Conservation (phyloP, 495 filamentous ascomycete species). For the Penicillium nucicola region DNA sequence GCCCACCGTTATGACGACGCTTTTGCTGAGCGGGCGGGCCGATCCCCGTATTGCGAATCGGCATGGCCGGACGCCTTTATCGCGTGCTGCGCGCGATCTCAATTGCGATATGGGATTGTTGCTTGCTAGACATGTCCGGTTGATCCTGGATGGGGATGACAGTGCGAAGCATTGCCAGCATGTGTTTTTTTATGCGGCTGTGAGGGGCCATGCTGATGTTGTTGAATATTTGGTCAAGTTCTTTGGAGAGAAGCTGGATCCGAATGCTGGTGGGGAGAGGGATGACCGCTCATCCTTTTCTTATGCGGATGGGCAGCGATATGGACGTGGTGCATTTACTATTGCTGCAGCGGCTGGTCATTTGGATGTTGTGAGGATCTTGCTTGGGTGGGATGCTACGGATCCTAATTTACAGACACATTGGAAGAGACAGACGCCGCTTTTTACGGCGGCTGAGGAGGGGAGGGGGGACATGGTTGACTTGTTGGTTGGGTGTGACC, state of each 20-base stretch:
- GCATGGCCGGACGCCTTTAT: conserved; percentile 18
- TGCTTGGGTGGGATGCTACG: conserved; percentile 18
- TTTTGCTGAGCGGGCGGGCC: conserved; percentile 6
- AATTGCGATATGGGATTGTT: conserved; percentile 8
- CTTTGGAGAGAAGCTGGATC: conserved; percentile 19
- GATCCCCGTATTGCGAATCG: conserved; percentile 17
- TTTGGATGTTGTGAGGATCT: conserved; percentile 13
- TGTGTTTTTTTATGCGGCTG: conserved; percentile 24
- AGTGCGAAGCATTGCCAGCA: conserved; percentile 16
- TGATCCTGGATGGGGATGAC: conserved; percentile 17
- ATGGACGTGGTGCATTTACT: conserved; percentile 18
- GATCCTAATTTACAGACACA: conserved; percentile 20
- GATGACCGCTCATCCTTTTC: conserved; percentile 15
- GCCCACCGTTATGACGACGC: conserved; percentile 4
- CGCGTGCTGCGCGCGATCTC: conserved; percentile 4
- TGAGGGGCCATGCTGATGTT: conserved; percentile 17
- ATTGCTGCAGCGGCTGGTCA: conserved; percentile 15
- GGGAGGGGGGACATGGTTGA: conserved; percentile 14
- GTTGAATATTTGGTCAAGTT: conserved; percentile 16
- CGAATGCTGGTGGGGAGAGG: conserved; percentile 8
- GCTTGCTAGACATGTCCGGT: conserved; percentile 18
- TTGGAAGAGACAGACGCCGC: conserved; percentile 19
- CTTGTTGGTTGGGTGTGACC: conserved; percentile 8
- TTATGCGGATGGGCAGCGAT: not conserved
- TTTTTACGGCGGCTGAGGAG: conserved; percentile 15